phyloP scores from a whole-genome alignment of 768 basidiomycete genomes.

The Auricularia auricula-judae region DNA sequence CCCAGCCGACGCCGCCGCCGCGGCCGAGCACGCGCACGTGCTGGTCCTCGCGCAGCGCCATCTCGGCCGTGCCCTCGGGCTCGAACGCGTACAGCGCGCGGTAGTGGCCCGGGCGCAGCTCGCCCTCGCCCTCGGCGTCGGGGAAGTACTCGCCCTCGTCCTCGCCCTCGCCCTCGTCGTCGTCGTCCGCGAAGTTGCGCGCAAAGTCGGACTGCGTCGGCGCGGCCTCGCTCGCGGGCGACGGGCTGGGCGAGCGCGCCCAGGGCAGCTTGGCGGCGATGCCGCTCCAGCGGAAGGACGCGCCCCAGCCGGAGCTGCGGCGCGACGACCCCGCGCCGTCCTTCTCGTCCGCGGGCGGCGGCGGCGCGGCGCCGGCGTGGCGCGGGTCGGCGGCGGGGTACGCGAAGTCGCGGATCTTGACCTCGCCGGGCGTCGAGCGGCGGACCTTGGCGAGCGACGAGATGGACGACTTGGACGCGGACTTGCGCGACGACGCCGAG shows the following conservation, averaged over 20 bases:
- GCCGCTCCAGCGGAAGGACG: background rate
- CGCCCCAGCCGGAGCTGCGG: background rate
- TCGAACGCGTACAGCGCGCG: constrained; percentile 70
- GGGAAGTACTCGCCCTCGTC: constrained; percentile 10
- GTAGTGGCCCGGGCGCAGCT: constrained; percentile 59
- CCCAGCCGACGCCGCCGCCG: constrained; percentile 76
- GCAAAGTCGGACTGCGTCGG: constrained; percentile 16
- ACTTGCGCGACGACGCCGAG: background rate
- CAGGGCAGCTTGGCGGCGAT: constrained; percentile 19
- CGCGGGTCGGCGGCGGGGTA: constrained; percentile 31
- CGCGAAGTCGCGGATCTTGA: constrained; percentile 43
- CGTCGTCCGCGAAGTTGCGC: constrained; percentile 16
- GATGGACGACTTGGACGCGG: background rate
- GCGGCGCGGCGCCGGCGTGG: constrained; percentile 29
- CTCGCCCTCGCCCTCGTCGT: constrained; percentile 16
- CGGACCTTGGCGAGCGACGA: background rate
- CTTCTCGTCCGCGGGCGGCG: background rate
- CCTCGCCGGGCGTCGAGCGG: constrained; percentile 8
- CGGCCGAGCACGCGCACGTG: constrained; percentile 60
- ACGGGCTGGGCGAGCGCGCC: constrained; percentile 32
- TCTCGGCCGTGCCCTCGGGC: constrained; percentile 74
- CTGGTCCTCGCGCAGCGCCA: constrained; percentile 69
- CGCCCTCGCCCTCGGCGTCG: constrained; percentile 10
- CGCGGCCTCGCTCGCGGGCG: constrained; percentile 21
- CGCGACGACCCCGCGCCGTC: background rate